Evolutionary conservation across 257 asterid genomes (phyloP), one percentile per base, ranked within the genome.

Genomic region (Perilla frutescens): DNA sequence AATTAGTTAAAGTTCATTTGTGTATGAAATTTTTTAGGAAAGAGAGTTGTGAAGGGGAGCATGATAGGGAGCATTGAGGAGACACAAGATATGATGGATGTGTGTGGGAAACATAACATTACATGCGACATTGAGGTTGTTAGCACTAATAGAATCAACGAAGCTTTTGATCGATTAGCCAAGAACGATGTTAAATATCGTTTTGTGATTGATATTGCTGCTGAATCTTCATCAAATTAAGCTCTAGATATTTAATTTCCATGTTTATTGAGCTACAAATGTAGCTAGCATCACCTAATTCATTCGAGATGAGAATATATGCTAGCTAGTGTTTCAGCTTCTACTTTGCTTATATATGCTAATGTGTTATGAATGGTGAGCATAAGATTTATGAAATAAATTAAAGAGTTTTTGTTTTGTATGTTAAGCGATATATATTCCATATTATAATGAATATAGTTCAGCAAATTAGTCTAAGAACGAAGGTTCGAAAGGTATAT

Each of bases 41-140:
- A 93, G 77, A 91, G 98, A 70, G 87, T 60, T 4, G 96, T 89
- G 82, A 93, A 93, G 81, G 98, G 98, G 11, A 87, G 97, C 81
- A 76, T 91, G 72, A 86, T 82, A 0, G 97, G 98, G 40, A 86
- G 92, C 77, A 93, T 91, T 2, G 79, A 89, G 70, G 97, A 93
- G 75, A 93, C 96, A 0, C 98, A 91, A 50, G 96, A 91, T 37
- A 93, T 93, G 98, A 80, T 93, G 80, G 86, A 91, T 51, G 12
- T 87, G 47, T 91, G 98, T 14, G 98, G 91, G 11, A 70, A 89
- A 63, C 84, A 83, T 64, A 89, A 87, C 71, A 89, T 91, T 47
- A 69, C 85, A 20, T 91, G 96, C 50, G 97, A 93, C 31, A 70
- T 91, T 47, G 97, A 93, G 71, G 72, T 85, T 12, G 87, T 93